These are phyloP conservation scores for Aspergillus quadricinctus DNA, from an alignment of 2,329 filamentous ascomycete genomes.

Conservation along the genomic window DNA sequence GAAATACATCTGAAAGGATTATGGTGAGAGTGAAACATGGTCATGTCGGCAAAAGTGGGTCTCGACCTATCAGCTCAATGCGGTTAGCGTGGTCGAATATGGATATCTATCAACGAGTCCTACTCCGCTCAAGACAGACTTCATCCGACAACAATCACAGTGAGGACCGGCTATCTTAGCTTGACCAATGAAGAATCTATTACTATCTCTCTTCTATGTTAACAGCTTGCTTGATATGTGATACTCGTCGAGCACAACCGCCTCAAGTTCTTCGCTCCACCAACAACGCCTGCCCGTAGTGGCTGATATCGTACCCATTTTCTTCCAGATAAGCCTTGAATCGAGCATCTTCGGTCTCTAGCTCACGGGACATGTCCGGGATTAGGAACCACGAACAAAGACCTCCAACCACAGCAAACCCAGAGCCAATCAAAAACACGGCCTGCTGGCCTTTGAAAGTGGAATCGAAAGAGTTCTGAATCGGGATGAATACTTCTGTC, in stretches of 20 bases:
- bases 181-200: too few relatives aligned
- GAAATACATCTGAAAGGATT: not conserved
- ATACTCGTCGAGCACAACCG: conserved; percentile 31
- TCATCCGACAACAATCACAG: too few relatives aligned
- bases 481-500: too few relatives aligned
- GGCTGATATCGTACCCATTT: too few relatives aligned
- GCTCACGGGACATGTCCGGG: conserved; percentile 39
- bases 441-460: too few relatives aligned
- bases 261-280: conserved; percentile 9
- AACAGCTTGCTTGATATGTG: conserved; percentile 11
- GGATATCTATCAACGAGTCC: not conserved
- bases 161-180: too few relatives aligned
- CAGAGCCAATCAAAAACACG: conserved; percentile 43
- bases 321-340: conserved; percentile 44
- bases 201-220: too few relatives aligned
- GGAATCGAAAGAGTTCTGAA: too few relatives aligned
- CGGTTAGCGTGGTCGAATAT: not conserved
- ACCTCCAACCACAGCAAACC: conserved; percentile 46
- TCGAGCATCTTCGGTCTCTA: conserved; percentile 43
- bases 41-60: not conserved
- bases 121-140: too few relatives aligned
- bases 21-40: not conserved
- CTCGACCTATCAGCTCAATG: not conserved
- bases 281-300: too few relatives aligned
- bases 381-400: conserved; percentile 45